Base-by-base conservation (phyloP, 352 stramenopile genomes). In the Phytophthora macrochlamydospora region DNA sequence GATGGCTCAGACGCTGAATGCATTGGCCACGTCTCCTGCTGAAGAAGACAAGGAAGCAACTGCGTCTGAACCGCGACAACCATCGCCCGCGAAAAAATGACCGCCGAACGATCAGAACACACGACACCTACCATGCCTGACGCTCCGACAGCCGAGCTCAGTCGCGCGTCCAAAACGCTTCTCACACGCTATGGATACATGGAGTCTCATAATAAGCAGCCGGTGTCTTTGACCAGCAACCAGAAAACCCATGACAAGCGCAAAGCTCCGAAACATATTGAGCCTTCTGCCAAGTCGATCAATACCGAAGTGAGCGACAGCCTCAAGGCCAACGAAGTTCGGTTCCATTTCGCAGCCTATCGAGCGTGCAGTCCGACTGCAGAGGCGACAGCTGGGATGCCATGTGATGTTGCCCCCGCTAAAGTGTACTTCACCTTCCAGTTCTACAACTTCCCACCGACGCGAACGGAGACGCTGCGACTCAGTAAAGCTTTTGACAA, bases 381-480 rank as follows among this genome's bases (percentile, higher is more conserved):
- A 18, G 38, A 65, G 53, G 14, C 53, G 40, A 63, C 52, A 32
- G 29, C 28, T 0, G 43, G 33, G 6, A 59, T 67, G 51, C 3
- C 12, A 11, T 64, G 43, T 38, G 49, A 31, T 5, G 55, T 59
- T 9, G 49, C 67, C 7, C 62, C 66, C 9, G 53, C 58, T 29
- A 77, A 85, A 4, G 60, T 98, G 40, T 97, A 97, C 59, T 97
- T 97, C 55, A 96, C 86, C 28, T 98, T 95, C 65, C 92, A 98
- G 71, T 98, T 98, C 61, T 98, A 97, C 68, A 92, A 76, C 7
- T 97, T 92, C 33, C 35, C 78, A 24, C 90, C 94, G 2, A 98
- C 92, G 11, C 72, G 91, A 32, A 98, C 94, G 1, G 94, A 98
- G 67, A 75, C 74, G 1, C 51, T 94, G 9, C 69, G 83, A 4